Base-by-base conservation (phyloP, 1,284 basidiomycete species). In the Irpex sp. region DNA sequence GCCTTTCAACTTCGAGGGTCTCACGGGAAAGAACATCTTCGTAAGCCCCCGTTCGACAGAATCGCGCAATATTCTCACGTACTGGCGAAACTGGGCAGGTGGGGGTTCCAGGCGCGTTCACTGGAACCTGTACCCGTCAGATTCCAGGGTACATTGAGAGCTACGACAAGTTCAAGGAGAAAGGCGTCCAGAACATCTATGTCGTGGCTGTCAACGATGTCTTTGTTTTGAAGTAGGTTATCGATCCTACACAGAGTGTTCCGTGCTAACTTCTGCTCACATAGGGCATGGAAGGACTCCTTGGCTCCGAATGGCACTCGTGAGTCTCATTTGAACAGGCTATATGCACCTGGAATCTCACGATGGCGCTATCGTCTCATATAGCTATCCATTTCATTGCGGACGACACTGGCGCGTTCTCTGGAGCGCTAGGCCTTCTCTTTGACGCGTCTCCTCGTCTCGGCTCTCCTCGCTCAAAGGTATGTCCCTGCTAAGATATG, bases 201-300 rank as follows among this genome's bases (percentile, higher is more conserved):
- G 79, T 92, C 62, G 78, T 92, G 55, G 77, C 83, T 15, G 87
- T 92, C 56, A 92, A 92, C 73, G 90, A 92, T 72, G 81, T 81
- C 11, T 92, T 90, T 66, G 84, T 85, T 31, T 81, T 81, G 67
- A 83, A 86, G 85, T 87, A 64, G 35, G 78, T 73, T 31, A 8
- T 35, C 33, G 17, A 4, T 49, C 53, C 8, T 57, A 50, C 36
- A 8, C 36, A 56, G 56, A 19, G n/a, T 15, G 47, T 26, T 39
- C 31, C 50, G 19, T 61, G 26, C 1, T 36, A 21, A n/a, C 39
- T 65, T n/a, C 60, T 58, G 37, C 65, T 55, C 33, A 33, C 13
- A 19, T 62, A 86, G 84, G 68, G 90, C 90, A 4, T 93, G 90
- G 90, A 90, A 90, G 72, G 80, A 86, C 65, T 78, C 84, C 60